Conservation (phyloP, 2,329 filamentous ascomycete genomes). For the Kalaharituber pfeilii region DNA sequence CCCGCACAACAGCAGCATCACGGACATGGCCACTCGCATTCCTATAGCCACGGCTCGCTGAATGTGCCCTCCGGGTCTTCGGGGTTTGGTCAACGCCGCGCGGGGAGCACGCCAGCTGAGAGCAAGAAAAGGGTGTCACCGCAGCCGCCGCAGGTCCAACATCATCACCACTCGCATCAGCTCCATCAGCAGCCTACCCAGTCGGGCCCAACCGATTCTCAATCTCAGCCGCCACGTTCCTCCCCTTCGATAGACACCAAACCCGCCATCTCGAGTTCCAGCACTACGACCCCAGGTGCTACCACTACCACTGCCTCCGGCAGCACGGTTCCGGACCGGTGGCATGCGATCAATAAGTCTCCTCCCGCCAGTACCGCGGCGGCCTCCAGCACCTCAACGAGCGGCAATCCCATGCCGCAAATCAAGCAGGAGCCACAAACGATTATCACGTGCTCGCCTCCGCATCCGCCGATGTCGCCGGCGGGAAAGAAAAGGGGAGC, state of each 20-base stretch:
- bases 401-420: too few relatives aligned
- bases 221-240: neutral
- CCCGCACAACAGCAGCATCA: constrained; percentile 5
- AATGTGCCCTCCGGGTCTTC: neutral
- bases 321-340: neutral
- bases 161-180: too few relatives aligned
- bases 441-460: too few relatives aligned
- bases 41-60: neutral
- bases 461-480: too few relatives aligned
- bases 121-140: constrained; percentile 6
- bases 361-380: too few relatives aligned
- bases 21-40: constrained; percentile 5
- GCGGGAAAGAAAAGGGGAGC: too few relatives aligned
- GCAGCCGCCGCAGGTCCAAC: neutral
- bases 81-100: neutral
- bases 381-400: too few relatives aligned
- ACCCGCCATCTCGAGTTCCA: too few relatives aligned
- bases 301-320: neutral
- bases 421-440: too few relatives aligned
- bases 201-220: neutral
- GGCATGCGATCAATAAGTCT: constrained; percentile 1
- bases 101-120: constrained; percentile 3
- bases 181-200: too few relatives aligned
- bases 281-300: neutral
- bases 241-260: too few relatives aligned